Percentiles rank a stretch among this genome's conserved stretches.
Conservation (phyloP, 768 basidiomycete genomes). For the Mycena kentingensis region DNA sequence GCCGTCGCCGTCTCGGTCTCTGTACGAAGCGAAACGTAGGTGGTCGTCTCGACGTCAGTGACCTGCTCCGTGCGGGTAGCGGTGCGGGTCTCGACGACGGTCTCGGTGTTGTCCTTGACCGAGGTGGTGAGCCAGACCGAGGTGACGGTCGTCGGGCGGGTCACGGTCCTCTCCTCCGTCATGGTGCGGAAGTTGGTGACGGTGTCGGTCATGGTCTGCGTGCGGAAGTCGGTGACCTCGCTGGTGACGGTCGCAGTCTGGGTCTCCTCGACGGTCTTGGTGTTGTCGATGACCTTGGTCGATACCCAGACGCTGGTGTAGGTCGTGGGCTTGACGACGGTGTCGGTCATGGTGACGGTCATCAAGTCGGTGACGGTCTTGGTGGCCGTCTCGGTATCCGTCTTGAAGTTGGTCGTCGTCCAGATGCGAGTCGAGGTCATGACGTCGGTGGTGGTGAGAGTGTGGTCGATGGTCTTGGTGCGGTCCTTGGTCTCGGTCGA, state of each 20-base stretch:
- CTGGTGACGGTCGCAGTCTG: conserved; percentile 52
- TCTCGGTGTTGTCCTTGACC: conserved; percentile 65
- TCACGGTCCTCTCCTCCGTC: conserved; percentile 51
- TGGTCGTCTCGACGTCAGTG: conserved; percentile 53
- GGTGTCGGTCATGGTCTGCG: conserved; percentile 57
- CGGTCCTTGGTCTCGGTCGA: conserved; percentile 66
- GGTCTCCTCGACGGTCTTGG: conserved; percentile 57
- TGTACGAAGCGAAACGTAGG: conserved; percentile 53
- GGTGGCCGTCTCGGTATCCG: conserved; percentile 49
- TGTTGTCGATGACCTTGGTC: conserved; percentile 63
- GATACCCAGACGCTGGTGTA: conserved; percentile 53
- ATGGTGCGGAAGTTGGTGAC: conserved; percentile 56
- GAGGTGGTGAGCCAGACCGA: conserved; percentile 57
- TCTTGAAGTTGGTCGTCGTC: conserved; percentile 50
- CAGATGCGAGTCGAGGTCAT: conserved; percentile 57
- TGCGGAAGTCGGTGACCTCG: conserved; percentile 55
- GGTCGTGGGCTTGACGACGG: conserved; percentile 59
- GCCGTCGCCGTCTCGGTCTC: conserved; percentile 49
- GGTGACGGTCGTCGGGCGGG: conserved; percentile 60
- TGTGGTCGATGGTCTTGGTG: conserved; percentile 57
- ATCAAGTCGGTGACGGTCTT: conserved; percentile 60
- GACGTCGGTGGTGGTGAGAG: conserved; percentile 65
- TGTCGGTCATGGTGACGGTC: conserved; percentile 55
- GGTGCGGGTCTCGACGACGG: conserved; percentile 57
- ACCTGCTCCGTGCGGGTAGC: conserved; percentile 50